Base-by-base conservation (phyloP, 768 basidiomycete genomes). In the Austroboletus festivus region DNA sequence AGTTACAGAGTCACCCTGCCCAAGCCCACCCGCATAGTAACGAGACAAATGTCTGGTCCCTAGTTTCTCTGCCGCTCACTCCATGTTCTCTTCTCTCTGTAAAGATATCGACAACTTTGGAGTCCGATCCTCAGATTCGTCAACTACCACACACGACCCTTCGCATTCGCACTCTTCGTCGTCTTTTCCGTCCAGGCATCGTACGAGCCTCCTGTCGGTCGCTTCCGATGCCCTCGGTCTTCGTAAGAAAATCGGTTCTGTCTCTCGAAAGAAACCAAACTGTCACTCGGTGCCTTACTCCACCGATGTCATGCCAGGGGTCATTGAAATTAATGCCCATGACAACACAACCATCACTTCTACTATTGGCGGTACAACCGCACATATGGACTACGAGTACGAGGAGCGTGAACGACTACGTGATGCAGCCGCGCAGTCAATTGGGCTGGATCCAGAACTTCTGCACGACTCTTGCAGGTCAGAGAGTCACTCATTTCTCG, bases 341-440 rank as follows among this genome's bases (percentile, higher is more conserved):
- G 49, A 59, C 44, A 52, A 56, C 48, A 44, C 54, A 1, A 50
- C 51, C 1, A 21, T 59, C 44, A 53, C 61, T 21, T 41, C 64
- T 5, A 42, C 50, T 0, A 3, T 57, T 3, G 39, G 68, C 39
- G 69, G 73, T 4, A 35, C 59, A 18, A 46, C 42, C 8, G 23
- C 60, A 3, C 56, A 60, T 44, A 53, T 13, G 40, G 81, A 86
- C 53, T 77, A 73, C 38, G 88, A 90, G 57, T 74, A 78, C 41
- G 82, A 84, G 59, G 88, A 90, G 57, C 79, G 89, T 10, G 79
- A 85, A 53, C 79, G 86, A n/a, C 68, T 91, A 26, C 73, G 86
- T 26, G 83, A 85, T 46, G 81, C 78, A 33, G 89, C 89, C 16
- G 89, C 88, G 0, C 82, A 87, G 58, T 79, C 84, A 12, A 82